Evolutionary conservation across 2,329 filamentous ascomycete species (phyloP).

Genomic region (Fonsecaea nubica): DNA sequence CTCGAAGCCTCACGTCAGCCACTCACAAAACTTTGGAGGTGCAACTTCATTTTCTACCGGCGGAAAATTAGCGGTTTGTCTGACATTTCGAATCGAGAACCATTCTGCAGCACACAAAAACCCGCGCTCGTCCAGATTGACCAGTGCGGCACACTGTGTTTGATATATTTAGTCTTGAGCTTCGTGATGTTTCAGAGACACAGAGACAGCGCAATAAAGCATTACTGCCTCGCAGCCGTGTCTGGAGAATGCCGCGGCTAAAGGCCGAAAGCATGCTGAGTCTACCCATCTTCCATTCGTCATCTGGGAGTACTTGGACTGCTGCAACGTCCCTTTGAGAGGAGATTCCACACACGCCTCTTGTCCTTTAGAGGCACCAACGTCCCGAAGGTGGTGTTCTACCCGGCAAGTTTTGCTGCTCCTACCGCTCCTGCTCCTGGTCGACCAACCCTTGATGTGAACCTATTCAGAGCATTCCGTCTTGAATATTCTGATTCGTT

Average conservation of each 20-base stretch:
- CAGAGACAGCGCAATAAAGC: not conserved
- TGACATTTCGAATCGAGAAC: conserved; percentile 1
- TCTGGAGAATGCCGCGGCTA: conserved; percentile 1
- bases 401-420: not conserved
- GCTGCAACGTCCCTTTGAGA: not conserved
- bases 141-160: not conserved
- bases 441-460: not conserved
- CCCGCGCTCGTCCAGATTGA: not conserved
- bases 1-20: conserved; percentile 20
- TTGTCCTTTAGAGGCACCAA: not conserved
- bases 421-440: not conserved
- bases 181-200: not conserved
- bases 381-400: not conserved
- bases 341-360: not conserved
- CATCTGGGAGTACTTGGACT: not conserved
- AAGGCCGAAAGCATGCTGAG: not conserved
- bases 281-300: not conserved
- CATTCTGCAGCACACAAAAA: not conserved
- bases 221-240: not conserved
- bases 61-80: conserved; percentile 3
- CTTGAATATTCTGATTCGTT: not conserved
- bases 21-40: conserved; percentile 12
- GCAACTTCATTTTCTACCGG: conserved; percentile 9
- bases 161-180: conserved; percentile 8
- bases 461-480: not conserved